These are phyloP conservation scores for Penicillium pancosmium DNA, from an alignment of 495 filamentous ascomycete species.

Conservation along the genomic window DNA sequence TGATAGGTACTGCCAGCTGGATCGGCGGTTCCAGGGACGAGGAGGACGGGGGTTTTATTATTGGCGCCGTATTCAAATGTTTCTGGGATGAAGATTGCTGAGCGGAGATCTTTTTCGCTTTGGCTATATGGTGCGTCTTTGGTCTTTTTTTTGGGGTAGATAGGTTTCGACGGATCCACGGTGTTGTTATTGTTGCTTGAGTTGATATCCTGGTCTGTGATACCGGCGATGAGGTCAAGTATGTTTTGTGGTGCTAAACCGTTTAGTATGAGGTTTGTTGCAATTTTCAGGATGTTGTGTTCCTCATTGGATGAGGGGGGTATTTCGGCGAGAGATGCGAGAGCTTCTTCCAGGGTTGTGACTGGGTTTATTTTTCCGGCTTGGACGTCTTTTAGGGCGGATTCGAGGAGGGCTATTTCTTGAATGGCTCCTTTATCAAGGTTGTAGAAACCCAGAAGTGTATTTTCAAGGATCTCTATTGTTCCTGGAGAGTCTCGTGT, in stretches of 20 bases:
- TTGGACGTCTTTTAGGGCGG: not conserved
- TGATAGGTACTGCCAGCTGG: conserved; percentile 13
- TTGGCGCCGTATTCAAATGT: conserved; percentile 11
- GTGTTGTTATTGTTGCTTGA: conserved; percentile 3
- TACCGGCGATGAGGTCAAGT: conserved; percentile 6
- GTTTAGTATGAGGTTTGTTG: conserved; percentile 1
- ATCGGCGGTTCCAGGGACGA: conserved; percentile 13
- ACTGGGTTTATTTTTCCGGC: conserved; percentile 8
- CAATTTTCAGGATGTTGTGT: not conserved
- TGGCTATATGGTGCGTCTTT: conserved; percentile 10
- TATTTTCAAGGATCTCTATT: not conserved
- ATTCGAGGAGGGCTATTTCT: conserved; percentile 1
- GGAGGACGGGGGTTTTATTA: conserved; percentile 11
- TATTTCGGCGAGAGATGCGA: not conserved
- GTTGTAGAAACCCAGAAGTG: not conserved
- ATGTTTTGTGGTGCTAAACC: conserved; percentile 9
- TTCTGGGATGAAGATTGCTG: conserved; percentile 15
- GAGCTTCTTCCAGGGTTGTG: conserved; percentile 8
- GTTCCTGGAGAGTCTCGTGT: not conserved
- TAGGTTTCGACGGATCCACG: conserved; percentile 19
- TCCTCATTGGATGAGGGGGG: not conserved
- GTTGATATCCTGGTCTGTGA: conserved; percentile 5
- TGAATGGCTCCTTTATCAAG: not conserved
- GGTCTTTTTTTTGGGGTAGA: conserved; percentile 11
- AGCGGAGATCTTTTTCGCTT: conserved; percentile 11